Evolutionary conservation across 768 basidiomycete species (phyloP), one percentile per base, ranked within the genome.

Genomic region (Vararia minispora): DNA sequence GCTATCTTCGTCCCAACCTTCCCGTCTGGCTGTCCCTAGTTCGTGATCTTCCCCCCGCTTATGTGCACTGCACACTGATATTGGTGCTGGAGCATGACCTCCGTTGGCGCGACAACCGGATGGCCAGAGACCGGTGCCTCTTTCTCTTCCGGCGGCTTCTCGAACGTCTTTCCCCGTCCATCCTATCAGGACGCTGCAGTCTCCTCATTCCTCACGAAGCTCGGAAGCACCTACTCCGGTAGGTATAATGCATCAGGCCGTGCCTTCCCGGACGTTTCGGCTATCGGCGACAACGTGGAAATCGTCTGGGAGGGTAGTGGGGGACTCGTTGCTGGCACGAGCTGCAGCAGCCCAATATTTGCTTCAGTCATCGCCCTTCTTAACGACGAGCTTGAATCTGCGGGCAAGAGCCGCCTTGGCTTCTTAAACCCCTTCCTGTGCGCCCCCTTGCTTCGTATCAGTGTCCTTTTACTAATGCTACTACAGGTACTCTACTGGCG

Each of bases 191-290:
- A 55, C 17, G 33, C 47, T 18, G 64, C 57, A 1, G 65, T 69
- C 4, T 41, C 33, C 1, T 36, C 43, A 1, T 72, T 64, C 56
- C 53, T 73, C 14, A 40, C 50, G 16, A 45, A 46, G 18, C 49
- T 64, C 35, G 58, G 54, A 27, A 36, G 30, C 35, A 51, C 48
- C 7, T 47, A 56, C 43, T 21, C 33, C 0, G 62, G 63, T 25
- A 43, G 46, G 25, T 64, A 57, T 46, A 57, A 53, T 44, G 27
- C 35, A 17, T 55, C 42, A 47, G 67, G 66, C 26, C 68, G 69
- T 32, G 67, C 48, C 1, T 72, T 60, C 56, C 71, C 72, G 12
- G 69, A 72, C 53, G 52, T 72, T 28, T 51, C 66, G 9, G 66
- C 70, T 6, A 46, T 55, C 38, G 62, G 58, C 4, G 35, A 54